phyloP scores from a whole-genome alignment of 257 asterid genomes.

The Forsythia viridissima region DNA sequence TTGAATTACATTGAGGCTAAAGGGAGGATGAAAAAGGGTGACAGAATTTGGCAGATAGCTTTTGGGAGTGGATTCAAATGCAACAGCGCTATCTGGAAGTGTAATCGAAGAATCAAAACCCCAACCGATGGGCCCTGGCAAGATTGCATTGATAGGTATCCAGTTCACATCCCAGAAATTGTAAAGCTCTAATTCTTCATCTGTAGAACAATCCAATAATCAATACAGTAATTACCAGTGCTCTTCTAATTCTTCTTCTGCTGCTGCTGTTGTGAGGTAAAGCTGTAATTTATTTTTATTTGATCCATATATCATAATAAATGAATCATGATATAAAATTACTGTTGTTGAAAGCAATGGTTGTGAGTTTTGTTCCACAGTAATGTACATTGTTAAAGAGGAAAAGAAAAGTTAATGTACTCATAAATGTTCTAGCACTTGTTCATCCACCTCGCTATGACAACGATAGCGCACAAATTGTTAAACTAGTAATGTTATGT shows the following conservation, averaged over 20 bases:
- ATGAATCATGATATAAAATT: constrained; percentile 14
- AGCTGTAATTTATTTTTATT: constrained; percentile 25
- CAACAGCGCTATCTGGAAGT: constrained; percentile 86
- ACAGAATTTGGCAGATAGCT: constrained; percentile 84
- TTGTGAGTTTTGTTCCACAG: too few species aligned
- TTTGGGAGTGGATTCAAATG: constrained; percentile 89
- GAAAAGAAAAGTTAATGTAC: too few species aligned
- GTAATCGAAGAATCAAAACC: constrained; percentile 60
- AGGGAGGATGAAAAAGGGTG: constrained; percentile 80
- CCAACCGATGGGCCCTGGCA: constrained; percentile 73
- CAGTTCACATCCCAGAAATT: constrained; percentile 76
- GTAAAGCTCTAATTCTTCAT: constrained; percentile 54
- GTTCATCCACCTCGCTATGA: too few species aligned
- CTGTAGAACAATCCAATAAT: not conserved
- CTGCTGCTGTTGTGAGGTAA: constrained; percentile 12
- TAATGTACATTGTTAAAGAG: too few species aligned
- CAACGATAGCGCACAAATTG: too few species aligned
- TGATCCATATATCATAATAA: constrained; percentile 10
- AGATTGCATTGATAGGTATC: constrained; percentile 75
- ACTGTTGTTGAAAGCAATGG: not conserved
- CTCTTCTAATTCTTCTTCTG: not conserved
- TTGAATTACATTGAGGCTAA: constrained; percentile 66
- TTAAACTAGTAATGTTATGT: too few species aligned
- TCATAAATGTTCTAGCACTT: too few species aligned
- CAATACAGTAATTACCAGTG: not conserved